Conservation (phyloP, 2,329 filamentous ascomycete genomes). For the Trichoderma pleuroti region DNA sequence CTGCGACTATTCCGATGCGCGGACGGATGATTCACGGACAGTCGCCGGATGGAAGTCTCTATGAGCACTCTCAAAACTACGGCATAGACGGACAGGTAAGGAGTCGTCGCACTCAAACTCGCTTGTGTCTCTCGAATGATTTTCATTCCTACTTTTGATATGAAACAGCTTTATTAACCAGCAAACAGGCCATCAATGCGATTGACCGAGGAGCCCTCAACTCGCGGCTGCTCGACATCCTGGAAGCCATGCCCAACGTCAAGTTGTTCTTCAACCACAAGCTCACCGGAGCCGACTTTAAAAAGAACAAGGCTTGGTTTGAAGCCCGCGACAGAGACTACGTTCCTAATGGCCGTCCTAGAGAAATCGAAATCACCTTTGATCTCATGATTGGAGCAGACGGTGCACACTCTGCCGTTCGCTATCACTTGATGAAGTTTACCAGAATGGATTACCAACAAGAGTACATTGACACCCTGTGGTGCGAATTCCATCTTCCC, state of each 20-base stretch:
- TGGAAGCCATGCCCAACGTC: constrained; percentile 84
- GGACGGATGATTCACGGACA: constrained; percentile 93
- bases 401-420: constrained; percentile 85
- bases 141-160: too few relatives aligned
- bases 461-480: constrained; percentile 92
- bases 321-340: constrained; percentile 51
- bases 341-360: constrained; percentile 42
- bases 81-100: constrained; percentile 81
- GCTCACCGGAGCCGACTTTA: constrained; percentile 84
- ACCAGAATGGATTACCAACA: constrained; percentile 87
- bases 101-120: not conserved
- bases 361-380: constrained; percentile 79
- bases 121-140: too few relatives aligned
- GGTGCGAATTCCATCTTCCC: constrained; percentile 90
- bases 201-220: constrained; percentile 84
- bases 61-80: constrained; percentile 83
- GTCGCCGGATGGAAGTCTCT: constrained; percentile 61
- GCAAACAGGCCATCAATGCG: constrained; percentile 69
- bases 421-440: constrained; percentile 96
- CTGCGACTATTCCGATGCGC: constrained; percentile 83
- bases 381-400: constrained; percentile 94
- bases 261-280: constrained; percentile 92
- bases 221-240: constrained; percentile 73
- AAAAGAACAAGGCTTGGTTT: constrained; percentile 78
- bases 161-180: constrained; percentile 12